These are phyloP conservation scores for Raffaelea albimanens DNA, from an alignment of 2,329 filamentous ascomycete species.

Conservation along the genomic window DNA sequence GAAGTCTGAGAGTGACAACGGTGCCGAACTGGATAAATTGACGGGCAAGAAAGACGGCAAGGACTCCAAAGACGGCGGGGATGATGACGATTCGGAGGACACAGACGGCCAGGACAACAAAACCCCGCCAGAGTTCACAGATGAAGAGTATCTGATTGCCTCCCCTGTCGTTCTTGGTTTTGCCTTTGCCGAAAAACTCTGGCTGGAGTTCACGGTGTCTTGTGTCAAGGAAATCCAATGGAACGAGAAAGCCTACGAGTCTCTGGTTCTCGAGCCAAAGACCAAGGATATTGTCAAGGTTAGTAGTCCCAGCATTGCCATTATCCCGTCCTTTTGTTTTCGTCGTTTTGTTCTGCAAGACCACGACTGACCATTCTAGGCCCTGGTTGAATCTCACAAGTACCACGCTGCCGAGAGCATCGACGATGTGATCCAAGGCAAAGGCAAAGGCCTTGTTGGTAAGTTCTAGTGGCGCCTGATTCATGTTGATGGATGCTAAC, in stretches of 20 bases:
- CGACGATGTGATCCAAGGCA: slow-evolving; percentile 74
- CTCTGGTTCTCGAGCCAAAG: slow-evolving; percentile 59
- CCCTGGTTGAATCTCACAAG: slow-evolving; percentile 75
- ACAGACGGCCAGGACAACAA: slow-evolving; percentile 22
- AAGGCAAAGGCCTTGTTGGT: slow-evolving; percentile 74
- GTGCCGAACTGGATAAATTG: background rate
- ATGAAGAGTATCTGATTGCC: slow-evolving; percentile 76
- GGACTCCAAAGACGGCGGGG: slow-evolving; percentile 21
- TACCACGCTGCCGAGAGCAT: slow-evolving; percentile 74
- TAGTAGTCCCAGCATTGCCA: background rate
- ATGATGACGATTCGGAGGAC: slow-evolving; percentile 11
- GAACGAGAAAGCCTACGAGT: slow-evolving; percentile 76
- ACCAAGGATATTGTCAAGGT: slow-evolving; percentile 59
- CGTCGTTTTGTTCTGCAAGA: background rate
- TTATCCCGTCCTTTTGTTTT: background rate
- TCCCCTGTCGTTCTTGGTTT: slow-evolving; percentile 82
- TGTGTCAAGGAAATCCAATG: slow-evolving; percentile 72
- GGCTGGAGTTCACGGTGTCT: slow-evolving; percentile 79
- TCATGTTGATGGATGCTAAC: background rate
- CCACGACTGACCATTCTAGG: slow-evolving; percentile 24
- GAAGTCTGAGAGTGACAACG: too few relatives aligned
- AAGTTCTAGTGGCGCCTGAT: slow-evolving; percentile 16
- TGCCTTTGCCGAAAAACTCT: slow-evolving; percentile 78
- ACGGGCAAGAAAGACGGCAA: background rate
- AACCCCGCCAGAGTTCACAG: slow-evolving; percentile 51